Base-by-base conservation (phyloP, 257 asterid genomes). In the Echites panduratus region DNA sequence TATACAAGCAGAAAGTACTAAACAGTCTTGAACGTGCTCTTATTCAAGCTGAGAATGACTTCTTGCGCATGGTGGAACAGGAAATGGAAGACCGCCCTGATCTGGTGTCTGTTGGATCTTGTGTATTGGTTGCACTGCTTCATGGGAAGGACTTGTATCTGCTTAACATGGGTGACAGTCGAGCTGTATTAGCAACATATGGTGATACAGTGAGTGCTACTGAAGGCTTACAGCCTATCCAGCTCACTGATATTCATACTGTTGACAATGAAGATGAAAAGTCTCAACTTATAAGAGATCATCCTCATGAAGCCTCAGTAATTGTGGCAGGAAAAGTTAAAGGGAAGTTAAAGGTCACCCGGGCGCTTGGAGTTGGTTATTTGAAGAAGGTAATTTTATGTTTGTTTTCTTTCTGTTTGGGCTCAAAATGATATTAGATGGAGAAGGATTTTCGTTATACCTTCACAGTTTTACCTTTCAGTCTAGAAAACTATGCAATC, bases 81-180 rank as follows among this genome's bases (percentile, higher is more conserved):
- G 99, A 95, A 90, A 95, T 95, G 99, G 98, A 95, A 29, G 97
- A 89, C 24, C 95, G 99, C 2, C 99, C 98, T 12, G 96, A 95
- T 81, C 74, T 95, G 66, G 99, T 92, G 2, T 90, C 96, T 0
- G 83, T 95, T 58, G 99, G 99, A 43, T 90, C 96, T 71, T 92
- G 99, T 50, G 97, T 92, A 17, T 76, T 92, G 68, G 84, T 85
- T 74, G 87, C 78, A 69, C 84, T 92, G 62, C 87, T 95, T 64
- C 90, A 81, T 29, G 98, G 98, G 77, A 90, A 90, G 41, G 85
- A 87, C 77, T 77, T 95, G 81, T 92, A 92, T 74, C 75, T 92
- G 80, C 85, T 95, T 75, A 90, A 84, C 41, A 81, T 95, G 38
- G 99, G 99, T 66, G 99, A 95, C 71, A 92, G 98, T 79, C 88